Evolutionary conservation across 495 filamentous ascomycete species (phyloP).

Genomic region (Aspergillus conjunctus): DNA sequence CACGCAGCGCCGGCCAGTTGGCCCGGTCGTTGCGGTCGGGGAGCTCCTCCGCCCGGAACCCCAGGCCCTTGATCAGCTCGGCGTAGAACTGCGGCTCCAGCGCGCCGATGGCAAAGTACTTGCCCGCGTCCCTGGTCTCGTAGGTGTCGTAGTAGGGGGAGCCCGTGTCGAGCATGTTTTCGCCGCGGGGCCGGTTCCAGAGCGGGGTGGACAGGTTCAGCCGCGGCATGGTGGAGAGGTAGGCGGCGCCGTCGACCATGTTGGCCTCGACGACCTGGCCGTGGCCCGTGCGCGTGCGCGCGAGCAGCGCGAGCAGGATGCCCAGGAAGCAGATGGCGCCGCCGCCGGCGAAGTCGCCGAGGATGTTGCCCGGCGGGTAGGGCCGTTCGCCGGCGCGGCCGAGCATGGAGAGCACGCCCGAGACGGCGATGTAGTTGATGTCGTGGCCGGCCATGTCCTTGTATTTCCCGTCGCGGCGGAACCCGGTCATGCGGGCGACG

Average conservation of each 20-base stretch:
- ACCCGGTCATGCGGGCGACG: constrained; percentile 84
- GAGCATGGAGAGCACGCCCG: constrained; percentile 75
- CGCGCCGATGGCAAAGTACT: constrained; percentile 87
- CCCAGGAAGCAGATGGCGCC: constrained; percentile 73
- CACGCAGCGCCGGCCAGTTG: constrained; percentile 66
- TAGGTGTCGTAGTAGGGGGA: constrained; percentile 89
- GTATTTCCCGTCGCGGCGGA: constrained; percentile 83
- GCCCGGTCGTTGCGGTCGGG: constrained; percentile 56
- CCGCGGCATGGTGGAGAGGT: constrained; percentile 75
- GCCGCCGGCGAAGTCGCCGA: constrained; percentile 90
- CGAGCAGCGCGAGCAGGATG: constrained; percentile 49
- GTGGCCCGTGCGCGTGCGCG: constrained; percentile 53
- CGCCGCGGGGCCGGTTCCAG: constrained; percentile 65
- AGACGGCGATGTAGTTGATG: constrained; percentile 94
- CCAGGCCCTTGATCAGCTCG: constrained; percentile 64
- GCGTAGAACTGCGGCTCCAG: constrained; percentile 84
- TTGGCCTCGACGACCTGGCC: constrained; percentile 93
- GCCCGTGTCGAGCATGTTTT: constrained; percentile 80
- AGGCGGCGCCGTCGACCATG: constrained; percentile 89
- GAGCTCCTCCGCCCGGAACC: constrained; percentile 53
- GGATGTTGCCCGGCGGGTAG: constrained; percentile 76
- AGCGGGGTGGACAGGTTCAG: constrained; percentile 58
- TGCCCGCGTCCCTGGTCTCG: constrained; percentile 73
- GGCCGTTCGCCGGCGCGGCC: constrained; percentile 70
- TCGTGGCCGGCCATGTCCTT: constrained; percentile 92